Evolutionary conservation across 352 stramenopile genomes (phyloP).

Genomic region (Globisporangium perplexum): DNA sequence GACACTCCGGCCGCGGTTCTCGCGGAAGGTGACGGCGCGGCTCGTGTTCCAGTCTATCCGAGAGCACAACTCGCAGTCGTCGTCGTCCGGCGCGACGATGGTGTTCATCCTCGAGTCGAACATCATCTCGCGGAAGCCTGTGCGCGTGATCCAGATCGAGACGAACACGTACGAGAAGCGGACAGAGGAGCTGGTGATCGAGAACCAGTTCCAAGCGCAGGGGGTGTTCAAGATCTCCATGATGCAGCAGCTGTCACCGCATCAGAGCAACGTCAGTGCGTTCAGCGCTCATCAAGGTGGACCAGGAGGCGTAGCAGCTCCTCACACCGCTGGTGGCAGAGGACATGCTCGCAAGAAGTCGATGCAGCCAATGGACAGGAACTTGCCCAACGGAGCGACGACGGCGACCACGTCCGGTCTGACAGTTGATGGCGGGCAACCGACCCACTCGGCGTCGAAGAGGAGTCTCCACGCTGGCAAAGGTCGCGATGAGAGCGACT

Average conservation of each 20-base stretch:
- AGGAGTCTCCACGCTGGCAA: constrained; percentile 13
- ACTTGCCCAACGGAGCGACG: not conserved
- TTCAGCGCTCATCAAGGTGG: not conserved
- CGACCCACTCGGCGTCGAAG: not conserved
- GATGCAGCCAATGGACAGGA: constrained; percentile 7
- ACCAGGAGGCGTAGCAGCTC: too few relatives aligned
- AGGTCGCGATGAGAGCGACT: constrained; percentile 29
- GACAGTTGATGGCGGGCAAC: not conserved
- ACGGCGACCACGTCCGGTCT: not conserved
- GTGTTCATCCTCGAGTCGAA: constrained; percentile 88
- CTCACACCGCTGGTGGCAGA: not conserved
- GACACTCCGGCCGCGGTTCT: constrained; percentile 81
- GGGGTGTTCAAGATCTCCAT: constrained; percentile 74
- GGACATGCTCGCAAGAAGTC: constrained; percentile 9
- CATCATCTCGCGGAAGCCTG: constrained; percentile 67
- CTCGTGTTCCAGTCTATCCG: constrained; percentile 85
- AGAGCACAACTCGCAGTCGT: constrained; percentile 20
- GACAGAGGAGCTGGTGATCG: constrained; percentile 68
- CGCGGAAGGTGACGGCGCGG: constrained; percentile 72
- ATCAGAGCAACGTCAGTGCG: not conserved
- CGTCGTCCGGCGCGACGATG: constrained; percentile 60
- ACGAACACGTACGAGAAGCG: constrained; percentile 77
- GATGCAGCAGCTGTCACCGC: constrained; percentile 15
- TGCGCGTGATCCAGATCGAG: constrained; percentile 80
- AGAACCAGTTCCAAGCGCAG: constrained; percentile 81